Conservation (phyloP, 2,329 filamentous ascomycete genomes). For the Cercospora berteroae region DNA sequence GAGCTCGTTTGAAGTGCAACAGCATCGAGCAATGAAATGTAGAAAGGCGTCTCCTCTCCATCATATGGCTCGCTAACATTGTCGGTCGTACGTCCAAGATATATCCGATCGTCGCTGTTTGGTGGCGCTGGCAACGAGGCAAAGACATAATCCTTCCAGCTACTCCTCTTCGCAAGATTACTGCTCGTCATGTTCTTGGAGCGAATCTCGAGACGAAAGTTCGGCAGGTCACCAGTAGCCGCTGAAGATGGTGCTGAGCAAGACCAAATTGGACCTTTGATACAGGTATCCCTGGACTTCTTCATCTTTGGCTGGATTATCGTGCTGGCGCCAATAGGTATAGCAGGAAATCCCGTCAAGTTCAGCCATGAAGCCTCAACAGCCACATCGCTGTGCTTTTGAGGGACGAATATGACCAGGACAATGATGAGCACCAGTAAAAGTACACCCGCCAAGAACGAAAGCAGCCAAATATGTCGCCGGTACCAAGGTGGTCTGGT, state of each 20-base stretch:
- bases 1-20: slow-evolving; percentile 32
- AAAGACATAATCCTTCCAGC: slow-evolving; percentile 34
- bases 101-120: slow-evolving; percentile 67
- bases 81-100: slow-evolving; percentile 85
- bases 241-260: slow-evolving; percentile 67
- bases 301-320: slow-evolving; percentile 70
- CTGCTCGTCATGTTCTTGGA: slow-evolving; percentile 54
- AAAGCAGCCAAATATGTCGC: slow-evolving; percentile 32
- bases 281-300: slow-evolving; percentile 57
- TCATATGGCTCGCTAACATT: slow-evolving; percentile 67
- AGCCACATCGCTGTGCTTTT: slow-evolving; percentile 40
- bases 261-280: slow-evolving; percentile 78
- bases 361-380: slow-evolving; percentile 70
- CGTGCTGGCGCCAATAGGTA: slow-evolving; percentile 79
- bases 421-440: slow-evolving; percentile 39
- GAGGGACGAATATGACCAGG: slow-evolving; percentile 44
- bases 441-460: slow-evolving; percentile 36
- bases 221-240: slow-evolving; percentile 68
- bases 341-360: slow-evolving; percentile 78
- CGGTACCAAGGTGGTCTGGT: slow-evolving; percentile 28
- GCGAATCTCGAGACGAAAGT: slow-evolving; percentile 73
- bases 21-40: slow-evolving; percentile 65
- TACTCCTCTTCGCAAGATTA: slow-evolving; percentile 9
- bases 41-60: slow-evolving; percentile 86
- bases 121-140: slow-evolving; percentile 59